These are phyloP conservation scores for Talaromyces wortmannii DNA, from an alignment of 495 filamentous ascomycete species.

Conservation along the genomic window DNA sequence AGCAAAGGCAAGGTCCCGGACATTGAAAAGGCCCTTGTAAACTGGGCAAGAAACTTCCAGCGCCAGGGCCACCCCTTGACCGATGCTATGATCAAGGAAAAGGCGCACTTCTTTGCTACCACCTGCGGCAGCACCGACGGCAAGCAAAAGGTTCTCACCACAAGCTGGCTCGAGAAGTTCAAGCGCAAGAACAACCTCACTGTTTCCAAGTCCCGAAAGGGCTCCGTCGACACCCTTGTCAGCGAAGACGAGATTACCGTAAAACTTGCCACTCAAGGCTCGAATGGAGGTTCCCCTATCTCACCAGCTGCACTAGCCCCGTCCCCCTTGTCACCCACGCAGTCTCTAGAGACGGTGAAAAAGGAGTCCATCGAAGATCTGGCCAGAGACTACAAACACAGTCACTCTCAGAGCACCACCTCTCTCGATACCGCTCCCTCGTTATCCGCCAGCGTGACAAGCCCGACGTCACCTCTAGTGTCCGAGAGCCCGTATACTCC, in stretches of 20 bases:
- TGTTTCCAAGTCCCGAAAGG: slow-evolving; percentile 58
- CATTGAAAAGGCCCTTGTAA: slow-evolving; percentile 88
- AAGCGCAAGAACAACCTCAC: slow-evolving; percentile 84
- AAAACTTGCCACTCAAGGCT: slow-evolving; percentile 11
- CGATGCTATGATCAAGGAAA: slow-evolving; percentile 82
- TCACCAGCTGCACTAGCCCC: slow-evolving; percentile 57
- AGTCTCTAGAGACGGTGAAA: slow-evolving; percentile 61
- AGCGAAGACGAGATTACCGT: slow-evolving; percentile 37
- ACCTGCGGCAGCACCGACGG: slow-evolving; percentile 69
- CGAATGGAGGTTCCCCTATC: slow-evolving; percentile 61
- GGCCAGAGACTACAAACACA: slow-evolving; percentile 43
- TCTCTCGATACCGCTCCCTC: slow-evolving; percentile 55
- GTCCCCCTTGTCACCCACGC: slow-evolving; percentile 59
- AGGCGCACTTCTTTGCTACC: slow-evolving; percentile 78
- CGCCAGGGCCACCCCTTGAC: slow-evolving; percentile 67
- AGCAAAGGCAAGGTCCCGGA: slow-evolving; percentile 89
- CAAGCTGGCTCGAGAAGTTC: slow-evolving; percentile 91
- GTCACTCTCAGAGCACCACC: slow-evolving; percentile 49
- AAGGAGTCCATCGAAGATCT: slow-evolving; percentile 46
- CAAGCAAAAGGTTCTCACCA: slow-evolving; percentile 66
- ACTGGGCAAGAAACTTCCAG: slow-evolving; percentile 79
- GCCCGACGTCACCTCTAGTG: slow-evolving; percentile 81
- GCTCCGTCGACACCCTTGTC: slow-evolving; percentile 54
- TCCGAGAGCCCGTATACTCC: slow-evolving; percentile 67
- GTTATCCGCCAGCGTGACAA: slow-evolving; percentile 69